Evolutionary conservation across 805 yeast species (phyloP).

Genomic region (Candida yuanshanica): DNA sequence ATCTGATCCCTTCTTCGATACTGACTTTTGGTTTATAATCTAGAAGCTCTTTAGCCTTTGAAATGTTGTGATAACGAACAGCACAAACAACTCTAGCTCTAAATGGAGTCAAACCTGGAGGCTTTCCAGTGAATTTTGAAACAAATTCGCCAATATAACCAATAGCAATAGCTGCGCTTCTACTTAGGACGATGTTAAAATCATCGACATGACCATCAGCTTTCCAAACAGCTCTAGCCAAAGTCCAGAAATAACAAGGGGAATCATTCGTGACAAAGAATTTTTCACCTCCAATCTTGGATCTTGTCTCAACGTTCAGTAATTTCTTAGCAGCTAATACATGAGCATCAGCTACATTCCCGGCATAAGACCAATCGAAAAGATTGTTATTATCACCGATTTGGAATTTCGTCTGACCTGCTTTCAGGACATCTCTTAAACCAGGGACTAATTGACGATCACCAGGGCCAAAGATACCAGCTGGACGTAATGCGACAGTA

Average conservation of each 20-base stretch:
- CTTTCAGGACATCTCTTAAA: slow-evolving; percentile 69
- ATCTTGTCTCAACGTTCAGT: slow-evolving; percentile 38
- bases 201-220: slow-evolving; percentile 84
- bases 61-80: slow-evolving; percentile 83
- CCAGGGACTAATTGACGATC: slow-evolving; percentile 97
- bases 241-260: slow-evolving; percentile 94
- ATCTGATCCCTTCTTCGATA: slow-evolving; percentile 71
- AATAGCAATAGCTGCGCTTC: slow-evolving; percentile 71
- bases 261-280: slow-evolving; percentile 91
- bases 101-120: slow-evolving; percentile 93
- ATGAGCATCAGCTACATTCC: slow-evolving; percentile 96
- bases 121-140: slow-evolving; percentile 67
- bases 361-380: slow-evolving; percentile 97
- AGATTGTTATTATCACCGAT: slow-evolving; percentile 90
- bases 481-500: slow-evolving; percentile 90
- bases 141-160: slow-evolving; percentile 79
- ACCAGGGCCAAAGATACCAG: slow-evolving; percentile 98
- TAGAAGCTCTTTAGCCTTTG: slow-evolving; percentile 73
- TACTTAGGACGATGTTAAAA: slow-evolving; percentile 58
- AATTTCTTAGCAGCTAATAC: slow-evolving; percentile 83
- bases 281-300: slow-evolving; percentile 70
- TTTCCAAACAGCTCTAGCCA: slow-evolving; percentile 96
- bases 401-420: slow-evolving; percentile 89
- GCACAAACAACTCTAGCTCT: slow-evolving; percentile 93
- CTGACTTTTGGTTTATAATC: slow-evolving; percentile 80